These are phyloP conservation scores for Fragaria nilgerrensis DNA, from an alignment of 306 rosid species.

Conservation along the genomic window DNA sequence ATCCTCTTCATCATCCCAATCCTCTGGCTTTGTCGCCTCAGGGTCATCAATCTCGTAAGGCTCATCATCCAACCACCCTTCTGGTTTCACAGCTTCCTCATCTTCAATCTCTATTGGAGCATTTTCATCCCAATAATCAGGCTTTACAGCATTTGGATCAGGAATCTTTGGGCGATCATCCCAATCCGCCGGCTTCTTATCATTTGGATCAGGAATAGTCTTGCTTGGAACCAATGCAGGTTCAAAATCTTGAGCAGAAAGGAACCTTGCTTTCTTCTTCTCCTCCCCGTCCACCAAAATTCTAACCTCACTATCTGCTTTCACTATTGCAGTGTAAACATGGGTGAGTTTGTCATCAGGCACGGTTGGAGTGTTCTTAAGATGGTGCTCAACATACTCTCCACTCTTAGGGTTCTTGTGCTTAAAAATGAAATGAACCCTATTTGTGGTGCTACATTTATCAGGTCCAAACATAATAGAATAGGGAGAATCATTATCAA, in stretches of 20 bases:
- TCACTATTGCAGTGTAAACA: conserved; percentile 81
- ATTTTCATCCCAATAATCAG: conserved; percentile 98
- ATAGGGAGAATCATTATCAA: conserved; percentile 73
- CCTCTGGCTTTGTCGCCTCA: conserved; percentile 81
- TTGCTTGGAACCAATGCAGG: conserved; percentile 74
- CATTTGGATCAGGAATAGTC: conserved; percentile 89
- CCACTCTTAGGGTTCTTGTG: conserved; percentile 90
- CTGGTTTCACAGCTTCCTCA: conserved; percentile 89
- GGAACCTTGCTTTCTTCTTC: conserved; percentile 46
- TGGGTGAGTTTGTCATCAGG: conserved; percentile 86
- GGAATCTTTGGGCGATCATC: conserved; percentile 83
- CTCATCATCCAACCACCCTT: conserved; percentile 95
- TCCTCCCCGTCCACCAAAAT: conserved; percentile 53
- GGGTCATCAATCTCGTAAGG: conserved; percentile 92
- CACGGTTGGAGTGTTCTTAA: conserved; percentile 79
- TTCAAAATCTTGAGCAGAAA: conserved; percentile 73
- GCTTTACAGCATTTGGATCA: conserved; percentile 74
- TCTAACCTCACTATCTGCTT: conserved; percentile 35
- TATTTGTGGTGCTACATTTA: conserved; percentile 87
- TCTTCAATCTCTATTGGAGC: conserved; percentile 87
- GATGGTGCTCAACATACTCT: conserved; percentile 83
- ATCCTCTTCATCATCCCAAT: conserved; percentile 97
- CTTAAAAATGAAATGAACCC: conserved; percentile 90
- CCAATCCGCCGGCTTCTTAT: conserved; percentile 93
- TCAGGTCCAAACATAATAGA: conserved; percentile 95